Base-by-base conservation (phyloP, 2,329 filamentous ascomycete species). In the Daldinia eschscholtzii region DNA sequence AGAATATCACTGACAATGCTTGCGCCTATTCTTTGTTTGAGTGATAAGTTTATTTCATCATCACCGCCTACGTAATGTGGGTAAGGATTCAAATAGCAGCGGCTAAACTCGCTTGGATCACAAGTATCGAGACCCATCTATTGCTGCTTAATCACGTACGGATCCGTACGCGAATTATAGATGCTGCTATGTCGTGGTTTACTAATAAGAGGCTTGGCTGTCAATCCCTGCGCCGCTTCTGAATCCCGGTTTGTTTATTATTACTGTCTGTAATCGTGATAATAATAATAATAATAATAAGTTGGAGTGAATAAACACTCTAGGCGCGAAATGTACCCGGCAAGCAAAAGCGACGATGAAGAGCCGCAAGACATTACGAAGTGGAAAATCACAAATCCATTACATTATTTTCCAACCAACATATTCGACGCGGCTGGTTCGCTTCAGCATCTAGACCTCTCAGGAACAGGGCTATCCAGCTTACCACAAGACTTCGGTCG, bases 371-470 rank as follows among this genome's bases (percentile, higher is more conserved):
- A 61, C n/a, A 60, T 79, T 10, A 75, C 75, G 20, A 78, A 75
- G 69, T 70, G 83, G n/a, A 83, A 81, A 72, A 66, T 83, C 26
- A 70, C 73, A 0, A 76, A 76, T 60, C 74, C 76, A 1, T 73
- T 83, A 39, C 69, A 72, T 28, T 44, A 65, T 1, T 81, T 85
- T 41, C 84, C 83, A 1, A 44, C 62, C 1, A 79, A 82, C 65
- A 80, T 86, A 33, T 72, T 84, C 6, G 73, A 79, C 6, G 77
- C 83, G 23, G 82, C 81, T 39, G 71, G 76, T 18, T 81, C 80
- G 3, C 80, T 86, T 23, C 79, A 82, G 68, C 80, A 81, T 50
- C 80, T 86, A 7, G 84, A 86, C 69, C 80, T 86, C n/a, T 86
- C 84, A 0, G 80, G 79, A 12, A 85, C 82, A 0, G 78, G 79